Evolutionary conservation across 257 asterid genomes (phyloP), one percentile per base, ranked within the genome.

Genomic region (Forsythia viridissima): DNA sequence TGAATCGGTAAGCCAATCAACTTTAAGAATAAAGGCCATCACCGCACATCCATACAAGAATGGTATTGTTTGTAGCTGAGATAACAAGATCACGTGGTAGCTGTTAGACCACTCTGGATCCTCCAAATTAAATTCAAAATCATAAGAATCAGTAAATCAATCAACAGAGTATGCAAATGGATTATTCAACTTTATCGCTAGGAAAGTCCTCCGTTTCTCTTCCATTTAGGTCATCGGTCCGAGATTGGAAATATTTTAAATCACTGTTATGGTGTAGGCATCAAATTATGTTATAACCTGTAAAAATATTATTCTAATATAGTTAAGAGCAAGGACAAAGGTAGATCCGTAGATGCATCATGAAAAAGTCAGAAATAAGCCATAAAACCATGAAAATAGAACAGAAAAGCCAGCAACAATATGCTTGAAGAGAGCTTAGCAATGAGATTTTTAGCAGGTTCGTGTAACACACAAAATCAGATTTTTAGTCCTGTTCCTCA

Each of bases 11-110:
- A 93, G 93, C 98, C 98, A 93, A 72, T 86, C 81, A 70, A 86
- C 89, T 82, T 86, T 86, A 69, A 93, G 90, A 75, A 90, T 81
- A 78, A 77, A 81, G 72, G 96, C 92, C 85, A 88, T 87, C 79
- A 91, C 92, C 10, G 98, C 94, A 82, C 97, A 89, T 70, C 96
- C 98, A 80, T 86, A 93, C 87, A 93, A 83, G 86, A 91, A 91
- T 87, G 89, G 90, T 91, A 87, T 76, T 13, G 98, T 89, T 82
- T 93, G 96, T 80, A 81, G 84, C 98, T 93, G 98, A 81, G 38
- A 80, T 57, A 77, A 75, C 69, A 85, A 81, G 65, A 88, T 70
- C 72, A 75, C 75, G 51, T 38, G 65, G 79, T 74, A 80, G 83
- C 79, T 38, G 77, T 61, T 71, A 69, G 70, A 57, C 12, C 77